These are phyloP conservation scores for Hondaea fermentalgiana DNA, from an alignment of 108 stramenopile species.

Conservation along the genomic window DNA sequence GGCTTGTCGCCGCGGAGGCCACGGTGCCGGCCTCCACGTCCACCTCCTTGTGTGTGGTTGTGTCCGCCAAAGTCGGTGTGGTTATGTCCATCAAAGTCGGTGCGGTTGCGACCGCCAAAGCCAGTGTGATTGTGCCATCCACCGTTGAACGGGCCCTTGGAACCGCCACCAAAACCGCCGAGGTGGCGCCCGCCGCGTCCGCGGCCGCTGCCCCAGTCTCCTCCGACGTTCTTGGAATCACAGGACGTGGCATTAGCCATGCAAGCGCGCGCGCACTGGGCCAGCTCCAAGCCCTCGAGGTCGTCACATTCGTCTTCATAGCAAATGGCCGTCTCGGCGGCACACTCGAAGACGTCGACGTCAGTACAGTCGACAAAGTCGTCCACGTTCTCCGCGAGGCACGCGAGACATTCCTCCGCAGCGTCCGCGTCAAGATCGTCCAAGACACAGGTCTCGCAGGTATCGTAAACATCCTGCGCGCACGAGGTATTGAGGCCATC, in stretches of 20 bases:
- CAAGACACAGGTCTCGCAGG: neutral
- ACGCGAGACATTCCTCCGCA: neutral
- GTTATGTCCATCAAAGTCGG: too few species aligned
- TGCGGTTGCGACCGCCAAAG: too few species aligned
- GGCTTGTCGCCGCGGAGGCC: neutral
- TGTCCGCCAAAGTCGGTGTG: too few species aligned
- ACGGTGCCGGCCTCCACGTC: too few species aligned
- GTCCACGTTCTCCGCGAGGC: neutral
- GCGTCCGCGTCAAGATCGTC: neutral
- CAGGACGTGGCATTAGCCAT: neutral
- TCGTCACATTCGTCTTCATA: neutral
- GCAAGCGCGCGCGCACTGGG: neutral
- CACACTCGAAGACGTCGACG: neutral
- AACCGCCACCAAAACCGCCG: too few species aligned
- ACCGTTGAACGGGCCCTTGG: too few species aligned
- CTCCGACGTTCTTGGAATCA: neutral
- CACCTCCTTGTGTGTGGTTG: too few species aligned
- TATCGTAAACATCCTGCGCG: neutral
- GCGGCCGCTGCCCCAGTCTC: too few species aligned
- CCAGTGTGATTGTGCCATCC: too few species aligned
- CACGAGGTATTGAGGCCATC: neutral
- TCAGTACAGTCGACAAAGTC: neutral
- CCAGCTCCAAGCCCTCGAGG: neutral
- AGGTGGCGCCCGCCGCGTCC: too few species aligned
- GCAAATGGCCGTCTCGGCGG: neutral